Evolutionary conservation across 2,329 filamentous ascomycete species (phyloP), one percentile per base, ranked within the genome.

Genomic region (Chaetoscypha palmicola): DNA sequence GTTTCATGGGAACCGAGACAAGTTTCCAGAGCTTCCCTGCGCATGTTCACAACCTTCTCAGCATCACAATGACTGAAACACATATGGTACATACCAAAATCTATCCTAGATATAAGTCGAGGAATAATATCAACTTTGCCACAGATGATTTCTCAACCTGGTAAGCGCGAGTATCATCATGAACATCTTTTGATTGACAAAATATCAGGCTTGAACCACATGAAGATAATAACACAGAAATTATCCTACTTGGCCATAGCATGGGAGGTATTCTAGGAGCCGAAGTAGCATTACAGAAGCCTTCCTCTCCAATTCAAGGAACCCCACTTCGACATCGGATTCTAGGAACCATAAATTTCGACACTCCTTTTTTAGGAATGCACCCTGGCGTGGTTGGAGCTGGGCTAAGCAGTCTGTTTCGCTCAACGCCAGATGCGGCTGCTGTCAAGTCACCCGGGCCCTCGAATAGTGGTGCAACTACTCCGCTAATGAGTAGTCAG

Each of bases 1-100:
- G 90, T 48, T 95, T 94, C 66, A 83, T 92, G 73, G 89, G 90
- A 40, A 83, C 86, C 47, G 86, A 92, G 62, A 83, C 84, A 23
- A 94, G 86, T 46, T 96, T 96, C 61, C 77, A 81, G 49, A 86
- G 83, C 34, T 94, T 96, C 56, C 90, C 90, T 0, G 85, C 85
- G 5, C 88, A 95, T 66, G 77, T 95, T 3, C 90, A 96, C 62
- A 77, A 80, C 54, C 72, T 86, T 26, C 70, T 94, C 30, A 78
- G 78, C 10, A 69, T 77, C 7, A 71, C 81, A 1, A 66, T 95
- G 10, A 68, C 70, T 17, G 81, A 86, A 20, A 83, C 81, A 4
- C 88, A 94, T 67, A 74, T 83, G 26, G 80, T 95, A 1, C 87
- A 94, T 64, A 86, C 88, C 48, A 94, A 94, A 62, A 80, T 90